Conservation (phyloP, 352 stramenopile species). For the Globisporangium cederbergense region DNA sequence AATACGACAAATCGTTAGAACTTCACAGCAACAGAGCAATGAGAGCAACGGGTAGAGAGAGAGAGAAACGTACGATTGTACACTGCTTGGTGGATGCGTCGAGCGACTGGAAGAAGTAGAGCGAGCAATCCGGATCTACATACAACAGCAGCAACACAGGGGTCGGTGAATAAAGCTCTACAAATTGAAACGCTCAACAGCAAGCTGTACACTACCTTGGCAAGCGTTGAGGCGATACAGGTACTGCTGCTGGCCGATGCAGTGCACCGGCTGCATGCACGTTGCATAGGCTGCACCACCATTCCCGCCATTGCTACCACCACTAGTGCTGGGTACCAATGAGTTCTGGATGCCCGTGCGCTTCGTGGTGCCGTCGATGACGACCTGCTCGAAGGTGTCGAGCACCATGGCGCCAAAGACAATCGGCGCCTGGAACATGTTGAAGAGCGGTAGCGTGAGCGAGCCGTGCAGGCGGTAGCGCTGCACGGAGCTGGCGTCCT, state of each 20-base stretch:
- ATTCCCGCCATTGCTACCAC: not conserved
- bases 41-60: not conserved
- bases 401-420: conserved; percentile 61
- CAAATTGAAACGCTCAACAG: not conserved
- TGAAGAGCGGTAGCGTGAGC: conserved; percentile 50
- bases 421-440: conserved; percentile 65
- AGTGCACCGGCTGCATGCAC: conserved; percentile 22
- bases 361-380: conserved; percentile 43
- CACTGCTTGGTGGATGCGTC: conserved; percentile 42
- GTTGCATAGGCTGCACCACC: conserved; percentile 2
- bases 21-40: not conserved
- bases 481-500: conserved; percentile 33
- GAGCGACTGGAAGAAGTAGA: conserved; percentile 64
- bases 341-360: conserved; percentile 22
- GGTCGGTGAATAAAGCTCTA: not conserved
- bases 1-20: not conserved
- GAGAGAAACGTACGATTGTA: conserved; percentile 41
- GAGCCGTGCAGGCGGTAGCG: conserved; percentile 51
- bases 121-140: conserved; percentile 53
- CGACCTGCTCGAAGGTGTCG: conserved; percentile 33
- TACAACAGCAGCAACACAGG: not conserved
- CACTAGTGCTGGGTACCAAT: not conserved
- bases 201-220: conserved; percentile 27
- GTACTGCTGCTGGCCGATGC: conserved; percentile 43
- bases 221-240: conserved; percentile 39